Percentiles rank a stretch among this genome's conserved stretches.
Conservation (phyloP, 495 filamentous ascomycete genomes). For the Hyaloscypha variabilis region DNA sequence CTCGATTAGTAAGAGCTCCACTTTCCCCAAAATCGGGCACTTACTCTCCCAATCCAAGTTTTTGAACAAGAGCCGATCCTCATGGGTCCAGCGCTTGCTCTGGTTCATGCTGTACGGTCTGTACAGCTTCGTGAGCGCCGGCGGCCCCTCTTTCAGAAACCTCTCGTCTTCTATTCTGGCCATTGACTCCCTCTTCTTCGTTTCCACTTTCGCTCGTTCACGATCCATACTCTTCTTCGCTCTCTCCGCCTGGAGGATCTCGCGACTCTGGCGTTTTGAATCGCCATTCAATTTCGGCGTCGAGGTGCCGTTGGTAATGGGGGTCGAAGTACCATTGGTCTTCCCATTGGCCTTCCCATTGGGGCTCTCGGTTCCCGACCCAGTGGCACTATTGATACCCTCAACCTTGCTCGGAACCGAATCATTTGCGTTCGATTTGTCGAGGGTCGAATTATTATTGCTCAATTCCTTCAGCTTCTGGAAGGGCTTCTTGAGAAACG, state of each 20-base stretch:
- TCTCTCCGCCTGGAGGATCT: slow-evolving; percentile 55
- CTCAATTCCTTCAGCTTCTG: slow-evolving; percentile 23
- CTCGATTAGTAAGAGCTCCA: slow-evolving; percentile 6
- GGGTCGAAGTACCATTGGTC: slow-evolving; percentile 40
- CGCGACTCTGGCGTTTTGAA: slow-evolving; percentile 42
- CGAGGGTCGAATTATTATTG: slow-evolving; percentile 6
- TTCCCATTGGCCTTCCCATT: slow-evolving; percentile 34
- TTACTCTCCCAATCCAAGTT: slow-evolving; percentile 28
- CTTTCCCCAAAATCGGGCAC: slow-evolving; percentile 5
- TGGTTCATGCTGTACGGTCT: slow-evolving; percentile 34
- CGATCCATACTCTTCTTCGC: slow-evolving; percentile 51
- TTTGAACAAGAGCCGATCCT: slow-evolving; percentile 30
- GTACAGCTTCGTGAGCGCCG: slow-evolving; percentile 37
- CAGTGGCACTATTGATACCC: slow-evolving; percentile 9
- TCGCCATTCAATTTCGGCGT: slow-evolving; percentile 44
- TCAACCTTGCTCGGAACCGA: slow-evolving; percentile 16
- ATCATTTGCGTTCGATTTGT: slow-evolving; percentile 3
- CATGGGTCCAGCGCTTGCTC: slow-evolving; percentile 31
- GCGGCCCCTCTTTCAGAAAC: slow-evolving; percentile 53
- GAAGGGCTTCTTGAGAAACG: slow-evolving; percentile 32
- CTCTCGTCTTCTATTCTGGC: slow-evolving; percentile 57
- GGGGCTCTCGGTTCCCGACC: background rate
- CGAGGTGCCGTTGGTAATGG: slow-evolving; percentile 40
- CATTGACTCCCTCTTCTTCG: slow-evolving; percentile 46
- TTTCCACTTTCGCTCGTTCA: slow-evolving; percentile 47